phyloP scores from a whole-genome alignment of 1,284 basidiomycete genomes.

The Cystobasidiaceae sp. region DNA sequence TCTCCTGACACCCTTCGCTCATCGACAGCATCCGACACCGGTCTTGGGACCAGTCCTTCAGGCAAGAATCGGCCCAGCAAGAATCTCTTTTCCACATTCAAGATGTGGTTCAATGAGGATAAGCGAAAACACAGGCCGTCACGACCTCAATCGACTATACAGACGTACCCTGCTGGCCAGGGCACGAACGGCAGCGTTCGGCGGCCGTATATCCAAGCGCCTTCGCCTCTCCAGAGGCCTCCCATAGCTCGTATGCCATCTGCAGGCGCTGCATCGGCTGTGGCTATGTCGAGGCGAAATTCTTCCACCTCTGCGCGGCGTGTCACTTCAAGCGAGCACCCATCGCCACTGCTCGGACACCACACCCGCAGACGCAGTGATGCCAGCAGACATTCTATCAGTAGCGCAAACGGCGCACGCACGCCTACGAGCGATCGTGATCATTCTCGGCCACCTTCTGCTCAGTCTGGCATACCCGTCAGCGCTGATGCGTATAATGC shows the following conservation, averaged over 20 bases:
- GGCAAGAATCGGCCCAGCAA: constrained; percentile 28
- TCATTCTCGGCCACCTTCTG: constrained; percentile 44
- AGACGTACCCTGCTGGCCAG: constrained; percentile 39
- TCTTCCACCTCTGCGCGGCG: constrained; percentile 38
- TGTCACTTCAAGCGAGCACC: not conserved
- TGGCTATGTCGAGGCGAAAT: constrained; percentile 44
- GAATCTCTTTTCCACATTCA: constrained; percentile 50
- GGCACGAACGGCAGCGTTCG: constrained; percentile 13
- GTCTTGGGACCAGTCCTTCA: not conserved
- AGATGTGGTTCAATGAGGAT: constrained; percentile 51
- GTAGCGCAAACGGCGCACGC: constrained; percentile 38
- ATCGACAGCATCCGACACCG: not conserved
- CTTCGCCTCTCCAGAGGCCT: constrained; percentile 32
- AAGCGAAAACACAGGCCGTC: constrained; percentile 45
- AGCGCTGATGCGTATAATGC: constrained; percentile 5
- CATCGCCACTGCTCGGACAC: not conserved
- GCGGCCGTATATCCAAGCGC: constrained; percentile 27
- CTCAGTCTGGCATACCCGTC: constrained; percentile 32
- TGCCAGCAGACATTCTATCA: constrained; percentile 44
- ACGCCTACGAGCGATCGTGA: constrained; percentile 48
- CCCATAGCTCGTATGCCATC: constrained; percentile 43
- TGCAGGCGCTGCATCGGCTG: constrained; percentile 48
- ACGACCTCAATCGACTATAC: constrained; percentile 29
- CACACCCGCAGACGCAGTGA: constrained; percentile 42
- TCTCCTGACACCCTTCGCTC: not conserved